Percentiles rank a stretch among this genome's conserved stretches.
Conservation (phyloP, 1,139 yeast genomes). For the Kodamaea ohmeri region DNA sequence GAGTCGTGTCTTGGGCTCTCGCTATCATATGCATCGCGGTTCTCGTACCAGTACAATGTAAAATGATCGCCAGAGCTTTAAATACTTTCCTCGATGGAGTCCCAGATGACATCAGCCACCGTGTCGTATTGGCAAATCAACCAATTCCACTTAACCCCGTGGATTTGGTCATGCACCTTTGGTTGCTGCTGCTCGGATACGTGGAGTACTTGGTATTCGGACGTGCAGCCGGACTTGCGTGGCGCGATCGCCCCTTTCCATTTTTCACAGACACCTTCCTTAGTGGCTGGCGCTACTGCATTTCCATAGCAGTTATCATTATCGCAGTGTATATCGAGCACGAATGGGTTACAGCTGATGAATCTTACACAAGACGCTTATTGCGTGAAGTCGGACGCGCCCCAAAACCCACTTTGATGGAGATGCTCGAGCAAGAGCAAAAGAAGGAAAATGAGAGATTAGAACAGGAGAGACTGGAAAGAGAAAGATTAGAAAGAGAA, state of each 20-base stretch:
- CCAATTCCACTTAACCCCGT: conserved; percentile 11
- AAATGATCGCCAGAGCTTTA: conserved; percentile 47
- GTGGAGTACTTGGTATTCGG: conserved; percentile 50
- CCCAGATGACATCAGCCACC: conserved; percentile 31
- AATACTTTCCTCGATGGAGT: conserved; percentile 54
- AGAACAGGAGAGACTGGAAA: background rate
- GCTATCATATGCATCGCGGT: conserved; percentile 42
- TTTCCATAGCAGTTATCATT: conserved; percentile 37
- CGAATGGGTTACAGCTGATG: conserved; percentile 72
- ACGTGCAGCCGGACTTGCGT: background rate
- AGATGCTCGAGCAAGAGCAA: conserved; percentile 32
- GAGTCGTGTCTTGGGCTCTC: conserved; percentile 29
- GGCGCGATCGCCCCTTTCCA: conserved; percentile 17
- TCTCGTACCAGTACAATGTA: conserved; percentile 60
- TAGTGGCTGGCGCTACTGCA: conserved; percentile 37
- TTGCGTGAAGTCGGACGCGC: conserved; percentile 57
- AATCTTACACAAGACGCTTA: conserved; percentile 58
- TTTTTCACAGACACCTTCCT: conserved; percentile 35
- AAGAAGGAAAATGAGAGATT: background rate
- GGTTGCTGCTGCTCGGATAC: conserved; percentile 18
- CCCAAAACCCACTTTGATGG: conserved; percentile 42
- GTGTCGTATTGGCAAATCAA: background rate
- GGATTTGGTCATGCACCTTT: background rate
- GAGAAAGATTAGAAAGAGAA: no score
- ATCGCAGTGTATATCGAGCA: conserved; percentile 57